Conservation (phyloP, 2,329 filamentous ascomycete species). For the Gremmenia infestans region DNA sequence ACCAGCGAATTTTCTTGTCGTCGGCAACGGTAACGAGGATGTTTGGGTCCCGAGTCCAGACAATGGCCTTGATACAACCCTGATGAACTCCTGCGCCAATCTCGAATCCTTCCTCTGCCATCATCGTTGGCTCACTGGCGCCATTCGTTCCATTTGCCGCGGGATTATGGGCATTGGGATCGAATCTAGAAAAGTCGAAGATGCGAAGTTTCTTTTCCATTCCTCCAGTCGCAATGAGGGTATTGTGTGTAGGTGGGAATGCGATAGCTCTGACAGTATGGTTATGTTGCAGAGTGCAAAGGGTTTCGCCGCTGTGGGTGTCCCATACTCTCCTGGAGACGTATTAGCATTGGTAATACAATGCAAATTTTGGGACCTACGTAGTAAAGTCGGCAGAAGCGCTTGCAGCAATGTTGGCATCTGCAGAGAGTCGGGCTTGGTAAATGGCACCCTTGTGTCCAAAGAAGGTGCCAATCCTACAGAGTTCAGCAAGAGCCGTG, state of each 20-base stretch:
- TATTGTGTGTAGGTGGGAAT: constrained; percentile 74
- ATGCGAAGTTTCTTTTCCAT: constrained; percentile 96
- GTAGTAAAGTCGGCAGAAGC: constrained; percentile 95
- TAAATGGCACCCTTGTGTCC: constrained; percentile 98
- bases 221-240: constrained; percentile 88
- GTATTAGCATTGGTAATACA: constrained; percentile 28
- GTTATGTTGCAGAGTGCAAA: constrained; percentile 82
- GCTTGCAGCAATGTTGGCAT: constrained; percentile 84
- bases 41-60: constrained; percentile 87
- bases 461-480: constrained; percentile 89
- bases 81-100: constrained; percentile 81
- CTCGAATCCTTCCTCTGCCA: constrained; percentile 66
- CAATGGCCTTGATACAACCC: constrained; percentile 90
- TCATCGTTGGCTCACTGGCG: constrained; percentile 2
- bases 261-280: constrained; percentile 94
- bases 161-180: constrained; percentile 34
- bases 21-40: constrained; percentile 85
- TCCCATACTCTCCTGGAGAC: constrained; percentile 86
- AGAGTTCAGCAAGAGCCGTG: constrained; percentile 14
- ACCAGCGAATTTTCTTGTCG: constrained; percentile 91
- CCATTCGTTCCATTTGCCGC: constrained; percentile 12
- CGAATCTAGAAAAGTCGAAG: constrained; percentile 67
- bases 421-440: constrained; percentile 86
- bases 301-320: constrained; percentile 84
- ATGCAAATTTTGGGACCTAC: constrained; percentile 43